Evolutionary conservation across 2,329 filamentous ascomycete genomes (phyloP), one percentile per base, ranked within the genome.

Genomic region (Diatrype stigma): DNA sequence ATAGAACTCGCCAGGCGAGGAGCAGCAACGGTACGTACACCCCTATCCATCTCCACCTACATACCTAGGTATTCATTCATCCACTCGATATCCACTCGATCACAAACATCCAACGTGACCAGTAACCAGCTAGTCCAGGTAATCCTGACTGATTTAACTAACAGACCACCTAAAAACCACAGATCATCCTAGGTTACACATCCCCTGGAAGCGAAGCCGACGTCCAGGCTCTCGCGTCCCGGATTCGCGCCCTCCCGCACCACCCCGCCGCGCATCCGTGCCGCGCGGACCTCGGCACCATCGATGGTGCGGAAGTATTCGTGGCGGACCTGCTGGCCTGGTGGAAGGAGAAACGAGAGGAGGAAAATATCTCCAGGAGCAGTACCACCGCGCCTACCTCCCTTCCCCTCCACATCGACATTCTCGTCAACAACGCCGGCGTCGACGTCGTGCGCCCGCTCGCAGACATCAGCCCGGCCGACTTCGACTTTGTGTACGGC

Each of bases 181-280:
- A 67, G 64, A 58, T 68, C 3, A 76, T 83, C 10, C 65, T 87
- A 21, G 82, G 82, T 1, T 87, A 86, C 60, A 77, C 86, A 53
- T 84, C 84, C 1, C 76, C 84, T 22, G 70, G 82, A 10, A 84
- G 84, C n/a, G 79, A 80, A 0, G 67, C 79, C 3, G 85, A 80
- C 56, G 66, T 84, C 10, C 74, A 80, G 53, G 80, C 85, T 60
- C 67, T 86, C 22, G 73, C 80, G 54, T 73, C 73, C 47, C 84
- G 82, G 57, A 83, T 86, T 57, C 72, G 79, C 56, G 75, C 79
- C 0, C 68, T 87, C 8, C 60, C 61, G 4, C 58, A 65, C 46
- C 51, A 54, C 14, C 61, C 63, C 23, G 52, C 42, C 8, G 53
- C 53, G 11, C 51, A 56, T 30, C 28, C 51, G 14, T 49, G 58